Evolutionary conservation across 192 early-diverging fungal species (phyloP), one percentile per base, ranked within the genome.

Genomic region (Backusella tuberculispora): DNA sequence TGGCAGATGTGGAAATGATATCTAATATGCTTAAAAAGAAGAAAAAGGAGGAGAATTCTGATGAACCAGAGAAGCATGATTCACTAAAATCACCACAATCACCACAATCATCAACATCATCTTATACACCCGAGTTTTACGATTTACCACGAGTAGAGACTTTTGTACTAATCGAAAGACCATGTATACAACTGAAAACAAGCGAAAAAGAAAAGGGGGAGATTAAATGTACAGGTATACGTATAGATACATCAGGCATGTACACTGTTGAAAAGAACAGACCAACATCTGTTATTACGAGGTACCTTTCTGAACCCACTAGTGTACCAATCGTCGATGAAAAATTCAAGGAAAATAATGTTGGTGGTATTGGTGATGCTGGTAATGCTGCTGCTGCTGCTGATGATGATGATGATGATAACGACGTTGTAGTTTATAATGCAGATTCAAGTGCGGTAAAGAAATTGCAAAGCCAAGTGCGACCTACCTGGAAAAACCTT

Each of bases 221-320:
- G 10, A 67, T 67, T 13, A 42, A 38, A 5, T 67, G 66, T n/a
- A 5, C 40, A 41, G 66, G 41, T 13, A 67, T 67, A 6, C 37
- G 38, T 1, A 41, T 67, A 8, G 66, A 67, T 43, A 41, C 66
- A 13, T 67, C 66, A 19, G 66, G 66, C 5, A 40, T 41, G 12
- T 67, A 67, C 12, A 67, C 38, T 12, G 66, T 41, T 10, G 38
- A 67, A 43, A 67, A 67, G 38, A 67, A 67, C 12, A 38, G 66
- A 21, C 66, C 66, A n/a, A 21, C 19, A 3, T 67, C 66, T 7
- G 41, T 67, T 24, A 67, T 67, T 67, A 41, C 66, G 13, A 24
- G 66, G 2, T 60, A 60, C 24, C 41, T 67, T 10, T 67, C 66
- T 8, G 66, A 67, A 24, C 66, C 66, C 9, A 60, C 21, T 0